Base-by-base conservation (phyloP, 2,329 filamentous ascomycete species). In the Nemania bipapillata region DNA sequence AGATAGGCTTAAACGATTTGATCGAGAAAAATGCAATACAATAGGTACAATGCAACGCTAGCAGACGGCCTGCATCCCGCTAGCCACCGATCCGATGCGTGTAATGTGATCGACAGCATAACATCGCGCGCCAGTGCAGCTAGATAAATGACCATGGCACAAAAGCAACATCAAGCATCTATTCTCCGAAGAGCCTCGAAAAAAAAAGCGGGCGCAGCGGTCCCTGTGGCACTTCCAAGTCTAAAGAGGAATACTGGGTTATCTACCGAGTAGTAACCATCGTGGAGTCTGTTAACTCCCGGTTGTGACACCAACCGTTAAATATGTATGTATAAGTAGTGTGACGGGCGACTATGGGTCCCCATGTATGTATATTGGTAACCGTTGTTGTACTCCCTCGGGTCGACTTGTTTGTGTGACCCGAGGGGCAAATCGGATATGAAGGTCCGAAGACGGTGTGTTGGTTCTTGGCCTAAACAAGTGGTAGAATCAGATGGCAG, bases 321-420 rank as follows among this genome's bases (percentile, higher is more conserved):
- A 53, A 58, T 22, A 22, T 54, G 26, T 53, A 28, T 65, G 28
- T 57, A 58, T 22, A 22, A 50, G 26, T 53, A 28, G 52, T 58
- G 28, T 42, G 37, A 54, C 30, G 2, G 28, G 8, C 50, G 50
- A 11, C 42, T 42, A 61, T 56, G 57, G 32, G 49, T 53, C 47
- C 50, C 61, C 61, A 62, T 63, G 52, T 32, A 49, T 40, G 58
- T 63, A 45, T 32, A 49, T 40, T 47, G 26, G 32, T 52, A 30
- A 11, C 65, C 47, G 60, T 58, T 70, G 45, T 28, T 59, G 56
- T 58, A 20, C 64, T 32, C 50, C 60, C 60, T 68, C 42, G n/a
- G 45, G 30, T 47, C n/a, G 22, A 12, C 15, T 47, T 17, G 8
- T 32, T 12, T 4, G 55, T 55, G 37, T 26, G 22, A 59, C 50